Base-by-base conservation (phyloP, 2,329 filamentous ascomycete species). In the Bimuria novae-zelandiae region DNA sequence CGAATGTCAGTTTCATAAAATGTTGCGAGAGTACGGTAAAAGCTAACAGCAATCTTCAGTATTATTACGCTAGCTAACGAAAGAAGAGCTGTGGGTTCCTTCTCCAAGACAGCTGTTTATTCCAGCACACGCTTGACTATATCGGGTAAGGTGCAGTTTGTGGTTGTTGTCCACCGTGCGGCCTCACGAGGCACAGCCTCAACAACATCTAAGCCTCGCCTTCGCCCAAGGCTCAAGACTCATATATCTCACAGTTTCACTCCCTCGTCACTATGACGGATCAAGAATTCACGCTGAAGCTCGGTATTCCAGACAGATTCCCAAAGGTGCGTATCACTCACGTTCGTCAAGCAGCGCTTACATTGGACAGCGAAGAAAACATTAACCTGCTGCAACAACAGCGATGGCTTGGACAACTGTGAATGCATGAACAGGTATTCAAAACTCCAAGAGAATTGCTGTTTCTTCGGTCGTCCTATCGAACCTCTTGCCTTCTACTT, bases 401-500 rank as follows among this genome's bases (percentile, higher is more conserved):
- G 46, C 4, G 30, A 41, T 42, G 46, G 46, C 7, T 19, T 49
- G 12, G 17, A 32, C 16, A 29, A 49, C 14, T 49, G 46, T 32
- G 27, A 49, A 17, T 49, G 46, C 22, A 42, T 48, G 33, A 29
- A 11, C n/a, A 14, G 12, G n/a, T 11, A n/a, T 14, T 19, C 10
- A 22, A 4, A 29, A 14, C 8, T 7, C 36, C 23, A 40, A 12
- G 22, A 49, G 42, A 27, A 49, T n/a, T 49, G 46, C 19, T 8
- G 12, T 32, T 41, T 44, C 23, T 37, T 36, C 30, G 40, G 48
- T 19, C 40, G 40, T 25, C 46, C 46, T 22, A 44, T 33, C 33
- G 48, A 51, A 21, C 48, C 46, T 32, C 36, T 49, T 4, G 39
- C 36, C 19, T 49, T 49, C 37, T 33, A 41, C 17, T 40, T 49